Conservation (phyloP, 495 filamentous ascomycete genomes). For the Penicillium silybi region DNA sequence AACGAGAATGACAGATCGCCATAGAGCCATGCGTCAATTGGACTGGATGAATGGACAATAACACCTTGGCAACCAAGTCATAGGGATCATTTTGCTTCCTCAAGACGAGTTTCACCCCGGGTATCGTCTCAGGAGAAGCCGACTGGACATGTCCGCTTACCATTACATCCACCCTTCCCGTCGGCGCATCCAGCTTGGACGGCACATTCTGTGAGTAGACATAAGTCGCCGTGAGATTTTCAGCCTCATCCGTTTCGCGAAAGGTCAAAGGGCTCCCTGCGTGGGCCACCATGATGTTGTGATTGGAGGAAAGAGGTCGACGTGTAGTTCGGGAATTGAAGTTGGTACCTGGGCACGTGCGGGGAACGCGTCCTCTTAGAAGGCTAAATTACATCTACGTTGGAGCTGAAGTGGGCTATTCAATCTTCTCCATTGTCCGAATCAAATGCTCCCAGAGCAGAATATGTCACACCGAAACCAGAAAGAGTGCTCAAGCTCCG, state of each 20-base stretch:
- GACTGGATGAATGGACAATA: background rate
- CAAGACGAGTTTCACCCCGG: background rate
- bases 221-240: constrained; percentile 32
- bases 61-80: background rate
- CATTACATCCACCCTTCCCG: constrained; percentile 32
- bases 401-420: background rate
- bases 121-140: background rate
- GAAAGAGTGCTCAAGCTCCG: constrained; percentile 7
- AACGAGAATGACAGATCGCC: background rate
- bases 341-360: constrained; percentile 7
- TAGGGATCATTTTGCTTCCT: background rate
- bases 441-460: constrained; percentile 23
- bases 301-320: background rate
- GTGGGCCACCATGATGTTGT: constrained; percentile 20
- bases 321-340: background rate
- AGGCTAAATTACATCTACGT: background rate
- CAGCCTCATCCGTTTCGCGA: constrained; percentile 38
- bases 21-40: background rate
- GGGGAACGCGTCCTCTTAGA: background rate
- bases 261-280: constrained; percentile 20
- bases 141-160: constrained; percentile 20
- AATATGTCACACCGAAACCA: constrained; percentile 19
- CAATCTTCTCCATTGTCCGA: background rate
- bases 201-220: constrained; percentile 28
- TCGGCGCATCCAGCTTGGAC: background rate